phyloP scores from a whole-genome alignment of 768 basidiomycete species.

The Gymnopilus junonius region DNA sequence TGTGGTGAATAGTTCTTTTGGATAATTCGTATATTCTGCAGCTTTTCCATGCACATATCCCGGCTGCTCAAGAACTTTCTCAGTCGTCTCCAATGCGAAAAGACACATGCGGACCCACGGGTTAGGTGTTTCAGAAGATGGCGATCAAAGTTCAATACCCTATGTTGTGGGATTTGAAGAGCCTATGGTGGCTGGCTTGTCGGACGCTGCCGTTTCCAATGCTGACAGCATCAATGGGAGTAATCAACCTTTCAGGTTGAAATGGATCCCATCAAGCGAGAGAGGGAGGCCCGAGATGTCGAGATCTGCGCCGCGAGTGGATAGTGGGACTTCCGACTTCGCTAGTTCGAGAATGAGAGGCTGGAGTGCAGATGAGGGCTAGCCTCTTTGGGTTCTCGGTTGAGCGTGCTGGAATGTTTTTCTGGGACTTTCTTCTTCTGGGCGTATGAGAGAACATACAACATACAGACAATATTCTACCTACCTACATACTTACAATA shows the following conservation, averaged over 20 bases:
- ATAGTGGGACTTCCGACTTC: background rate
- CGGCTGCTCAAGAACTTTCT: slow-evolving; percentile 58
- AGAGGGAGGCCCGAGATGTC: background rate
- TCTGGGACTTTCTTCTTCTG: too few relatives aligned
- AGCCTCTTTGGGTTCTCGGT: background rate
- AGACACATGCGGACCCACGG: slow-evolving; percentile 68
- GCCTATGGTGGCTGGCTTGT: slow-evolving; percentile 24
- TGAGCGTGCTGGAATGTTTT: background rate
- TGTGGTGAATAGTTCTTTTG: background rate
- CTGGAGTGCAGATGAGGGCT: background rate
- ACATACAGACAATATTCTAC: too few relatives aligned
- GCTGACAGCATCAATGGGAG: background rate
- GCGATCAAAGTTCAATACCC: slow-evolving; percentile 15
- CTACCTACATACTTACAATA: too few relatives aligned
- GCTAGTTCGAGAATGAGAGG: background rate
- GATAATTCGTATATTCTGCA: slow-evolving; percentile 2
- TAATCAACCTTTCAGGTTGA: slow-evolving; percentile 10
- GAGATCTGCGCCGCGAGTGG: background rate
- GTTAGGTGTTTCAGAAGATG: slow-evolving; percentile 36
- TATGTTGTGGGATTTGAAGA: slow-evolving; percentile 34
- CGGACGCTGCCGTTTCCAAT: background rate
- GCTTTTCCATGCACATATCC: slow-evolving; percentile 50
- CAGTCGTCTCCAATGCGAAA: slow-evolving; percentile 68
- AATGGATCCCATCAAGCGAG: slow-evolving; percentile 10
- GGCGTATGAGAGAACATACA: too few relatives aligned